These are phyloP conservation scores for Halenospora varia DNA, from an alignment of 495 filamentous ascomycete species.

Conservation along the genomic window DNA sequence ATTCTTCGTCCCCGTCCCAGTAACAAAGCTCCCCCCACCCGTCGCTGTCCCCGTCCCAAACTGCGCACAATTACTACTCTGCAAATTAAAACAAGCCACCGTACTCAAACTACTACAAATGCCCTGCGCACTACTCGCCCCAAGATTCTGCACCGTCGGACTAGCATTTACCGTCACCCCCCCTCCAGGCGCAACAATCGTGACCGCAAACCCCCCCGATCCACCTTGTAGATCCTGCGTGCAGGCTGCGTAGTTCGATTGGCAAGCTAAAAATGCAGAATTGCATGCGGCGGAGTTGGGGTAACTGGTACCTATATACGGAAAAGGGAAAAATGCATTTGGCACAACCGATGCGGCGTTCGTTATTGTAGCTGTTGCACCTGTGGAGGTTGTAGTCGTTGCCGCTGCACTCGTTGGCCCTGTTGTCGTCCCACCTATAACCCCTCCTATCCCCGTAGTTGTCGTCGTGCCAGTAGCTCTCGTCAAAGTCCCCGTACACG, in stretches of 20 bases:
- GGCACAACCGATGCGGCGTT: constrained; percentile 17
- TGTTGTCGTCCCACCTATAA: constrained; percentile 15
- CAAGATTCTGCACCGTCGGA: constrained; percentile 20
- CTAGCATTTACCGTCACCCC: constrained; percentile 21
- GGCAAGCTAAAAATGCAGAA: constrained; percentile 17
- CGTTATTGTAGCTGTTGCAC: constrained; percentile 15
- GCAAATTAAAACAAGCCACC: constrained; percentile 16
- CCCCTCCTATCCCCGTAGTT: constrained; percentile 26
- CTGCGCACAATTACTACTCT: constrained; percentile 15
- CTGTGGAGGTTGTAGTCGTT: constrained; percentile 3
- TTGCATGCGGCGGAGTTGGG: constrained; percentile 19
- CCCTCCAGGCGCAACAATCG: constrained; percentile 21
- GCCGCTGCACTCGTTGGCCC: constrained; percentile 23
- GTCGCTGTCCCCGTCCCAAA: constrained; percentile 11
- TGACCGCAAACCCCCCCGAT: constrained; percentile 21
- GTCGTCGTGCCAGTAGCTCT: constrained; percentile 16
- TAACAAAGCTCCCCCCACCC: constrained; percentile 12
- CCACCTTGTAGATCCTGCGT: constrained; percentile 22
- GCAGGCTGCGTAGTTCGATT: constrained; percentile 22
- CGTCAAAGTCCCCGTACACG: constrained; percentile 55
- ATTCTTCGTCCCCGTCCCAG: constrained; percentile 6
- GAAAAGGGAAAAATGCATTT: constrained; percentile 27
- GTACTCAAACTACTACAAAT: constrained; percentile 22
- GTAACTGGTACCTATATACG: constrained; percentile 17
- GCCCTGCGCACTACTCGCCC: constrained; percentile 12